Conservation (phyloP, 1,284 basidiomycete genomes). For the Ganoderma lucidum region DNA sequence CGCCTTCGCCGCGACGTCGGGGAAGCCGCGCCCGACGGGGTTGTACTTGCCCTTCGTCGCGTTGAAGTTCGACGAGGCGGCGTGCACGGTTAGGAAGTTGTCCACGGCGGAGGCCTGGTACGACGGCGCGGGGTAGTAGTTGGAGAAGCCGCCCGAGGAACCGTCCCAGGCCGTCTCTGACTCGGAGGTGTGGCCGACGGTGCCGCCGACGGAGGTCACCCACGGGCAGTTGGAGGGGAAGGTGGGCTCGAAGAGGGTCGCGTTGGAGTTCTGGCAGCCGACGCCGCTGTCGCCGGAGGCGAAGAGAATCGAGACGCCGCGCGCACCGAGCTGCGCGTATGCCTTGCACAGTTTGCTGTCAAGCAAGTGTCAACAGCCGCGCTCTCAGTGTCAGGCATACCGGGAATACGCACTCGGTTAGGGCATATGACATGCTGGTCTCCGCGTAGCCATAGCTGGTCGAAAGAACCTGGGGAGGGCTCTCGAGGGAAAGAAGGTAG, state of each 20-base stretch:
- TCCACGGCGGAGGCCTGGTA: conserved; percentile 48
- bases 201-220: conserved; percentile 68
- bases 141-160: conserved; percentile 70
- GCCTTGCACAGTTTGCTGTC: conserved; percentile 32
- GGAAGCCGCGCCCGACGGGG: conserved; percentile 42
- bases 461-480: conserved; percentile 64
- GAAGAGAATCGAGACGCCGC: conserved; percentile 68
- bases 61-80: conserved; percentile 39
- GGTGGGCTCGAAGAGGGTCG: conserved; percentile 60
- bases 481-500: conserved; percentile 51
- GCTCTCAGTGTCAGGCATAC: not conserved
- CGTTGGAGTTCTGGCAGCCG: conserved; percentile 60
- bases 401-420: conserved; percentile 23
- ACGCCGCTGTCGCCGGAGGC: conserved; percentile 69
- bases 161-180: conserved; percentile 53
- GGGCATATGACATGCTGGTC: conserved; percentile 35
- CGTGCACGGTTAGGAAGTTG: conserved; percentile 35
- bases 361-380: not conserved
- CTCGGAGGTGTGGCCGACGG: conserved; percentile 56
- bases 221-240: conserved; percentile 73
- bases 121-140: conserved; percentile 48
- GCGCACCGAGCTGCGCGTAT: conserved; percentile 55
- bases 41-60: conserved; percentile 39
- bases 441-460: conserved; percentile 52
- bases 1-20: conserved; percentile 41